phyloP scores from a whole-genome alignment of 2,329 filamentous ascomycete species.

The Verticillium tricorpus region DNA sequence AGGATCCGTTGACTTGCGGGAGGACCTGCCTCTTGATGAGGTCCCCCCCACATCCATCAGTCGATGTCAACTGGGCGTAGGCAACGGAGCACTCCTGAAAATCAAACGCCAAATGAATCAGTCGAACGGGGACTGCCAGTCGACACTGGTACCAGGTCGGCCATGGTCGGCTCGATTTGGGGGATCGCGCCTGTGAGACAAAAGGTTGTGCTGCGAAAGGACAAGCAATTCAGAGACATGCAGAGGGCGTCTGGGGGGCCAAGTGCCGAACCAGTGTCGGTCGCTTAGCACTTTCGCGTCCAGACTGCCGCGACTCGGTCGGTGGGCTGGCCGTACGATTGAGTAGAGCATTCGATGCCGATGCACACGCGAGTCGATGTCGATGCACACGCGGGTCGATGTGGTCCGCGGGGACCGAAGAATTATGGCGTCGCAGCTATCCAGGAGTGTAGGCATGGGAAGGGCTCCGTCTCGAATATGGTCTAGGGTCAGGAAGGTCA shows the following conservation, averaged over 20 bases:
- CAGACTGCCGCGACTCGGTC: neutral
- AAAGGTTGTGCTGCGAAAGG: neutral
- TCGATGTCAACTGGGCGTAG: neutral
- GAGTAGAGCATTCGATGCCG: neutral
- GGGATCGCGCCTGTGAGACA: neutral
- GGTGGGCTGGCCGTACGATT: neutral
- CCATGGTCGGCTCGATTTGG: neutral
- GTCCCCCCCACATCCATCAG: neutral
- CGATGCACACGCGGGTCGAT: neutral
- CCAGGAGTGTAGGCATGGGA: too few species aligned
- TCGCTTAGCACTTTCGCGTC: neutral
- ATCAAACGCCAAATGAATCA: neutral
- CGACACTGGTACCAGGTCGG: neutral
- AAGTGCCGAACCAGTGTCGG: neutral
- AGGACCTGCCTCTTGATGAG: neutral
- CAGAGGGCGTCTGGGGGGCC: neutral
- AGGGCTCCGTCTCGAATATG: neutral
- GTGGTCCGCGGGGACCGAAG: neutral
- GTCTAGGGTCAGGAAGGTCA: neutral
- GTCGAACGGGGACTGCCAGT: neutral
- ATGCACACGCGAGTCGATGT: neutral
- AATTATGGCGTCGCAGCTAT: neutral
- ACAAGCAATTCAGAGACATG: neutral
- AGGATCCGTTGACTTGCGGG: conserved; percentile 1
- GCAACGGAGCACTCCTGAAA: neutral